Evolutionary conservation across 2,329 filamentous ascomycete species (phyloP).

Genomic region (Xylaria digitata): DNA sequence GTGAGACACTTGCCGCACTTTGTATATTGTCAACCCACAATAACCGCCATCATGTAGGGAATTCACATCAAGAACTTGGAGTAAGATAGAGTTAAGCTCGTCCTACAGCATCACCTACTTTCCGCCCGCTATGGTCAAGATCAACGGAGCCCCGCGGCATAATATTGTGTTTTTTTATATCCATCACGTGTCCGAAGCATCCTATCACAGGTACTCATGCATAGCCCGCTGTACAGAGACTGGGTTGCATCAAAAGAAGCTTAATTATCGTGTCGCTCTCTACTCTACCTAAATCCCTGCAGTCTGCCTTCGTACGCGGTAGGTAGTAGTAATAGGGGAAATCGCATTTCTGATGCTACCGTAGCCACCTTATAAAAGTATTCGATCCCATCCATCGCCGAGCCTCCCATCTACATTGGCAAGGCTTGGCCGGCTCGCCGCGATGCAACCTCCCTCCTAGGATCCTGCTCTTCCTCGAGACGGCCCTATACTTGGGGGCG

Average conservation of each 20-base stretch:
- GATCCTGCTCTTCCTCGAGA: slow-evolving; percentile 8
- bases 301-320: background rate
- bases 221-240: background rate
- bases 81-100: background rate
- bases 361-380: slow-evolving; percentile 2
- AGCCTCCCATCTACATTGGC: background rate
- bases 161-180: too few species aligned
- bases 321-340: background rate
- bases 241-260: background rate
- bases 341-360: background rate
- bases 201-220: background rate
- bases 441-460: background rate
- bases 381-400: background rate
- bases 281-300: background rate
- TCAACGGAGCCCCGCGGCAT: background rate
- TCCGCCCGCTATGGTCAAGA: background rate
- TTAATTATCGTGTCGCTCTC: background rate
- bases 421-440: background rate
- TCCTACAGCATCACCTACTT: background rate
- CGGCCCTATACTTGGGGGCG: background rate
- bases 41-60: slow-evolving; percentile 6
- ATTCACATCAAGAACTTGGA: background rate
- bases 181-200: background rate
- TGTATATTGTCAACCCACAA: background rate
- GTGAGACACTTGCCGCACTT: background rate